phyloP scores from a whole-genome alignment of 1,139 yeast species.

The Sugiyamaella pinicola region DNA sequence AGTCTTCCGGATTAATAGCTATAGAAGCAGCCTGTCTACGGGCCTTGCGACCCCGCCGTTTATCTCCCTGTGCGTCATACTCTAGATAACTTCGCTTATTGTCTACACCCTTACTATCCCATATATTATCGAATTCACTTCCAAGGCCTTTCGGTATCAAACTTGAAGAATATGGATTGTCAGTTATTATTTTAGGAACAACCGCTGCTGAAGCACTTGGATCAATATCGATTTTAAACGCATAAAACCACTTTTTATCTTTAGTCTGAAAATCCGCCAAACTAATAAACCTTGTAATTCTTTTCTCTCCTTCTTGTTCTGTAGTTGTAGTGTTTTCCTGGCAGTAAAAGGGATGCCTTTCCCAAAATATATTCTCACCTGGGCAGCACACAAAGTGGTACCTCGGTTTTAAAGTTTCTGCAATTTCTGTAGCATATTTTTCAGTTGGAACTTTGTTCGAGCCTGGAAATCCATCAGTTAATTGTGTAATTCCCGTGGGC shows the following conservation, averaged over 20 bases:
- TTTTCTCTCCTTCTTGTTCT: conserved; percentile 18
- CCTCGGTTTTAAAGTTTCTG: conserved; percentile 26
- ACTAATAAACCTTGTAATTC: conserved; percentile 33
- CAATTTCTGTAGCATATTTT: conserved; percentile 17
- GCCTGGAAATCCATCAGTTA: conserved; percentile 20
- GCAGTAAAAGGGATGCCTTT: conserved; percentile 34
- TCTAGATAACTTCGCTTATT: not conserved
- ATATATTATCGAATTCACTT: conserved; percentile 6
- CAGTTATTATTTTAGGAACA: not conserved
- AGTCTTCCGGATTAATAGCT: conserved; percentile 36
- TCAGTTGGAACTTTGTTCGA: conserved; percentile 11
- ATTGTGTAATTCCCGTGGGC: conserved; percentile 27
- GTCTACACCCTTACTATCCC: conserved; percentile 11
- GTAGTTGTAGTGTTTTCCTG: conserved; percentile 4
- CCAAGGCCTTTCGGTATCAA: conserved; percentile 6
- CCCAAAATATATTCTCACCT: conserved; percentile 29
- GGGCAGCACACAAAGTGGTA: conserved; percentile 30
- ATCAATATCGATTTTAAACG: conserved; percentile 30
- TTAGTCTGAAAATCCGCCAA: conserved; percentile 31
- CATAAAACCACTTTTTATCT: conserved; percentile 35
- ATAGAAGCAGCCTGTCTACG: conserved; percentile 2
- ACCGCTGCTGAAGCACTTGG: not conserved
- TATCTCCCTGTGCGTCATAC: not conserved
- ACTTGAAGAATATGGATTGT: conserved; percentile 1
- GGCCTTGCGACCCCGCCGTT: conserved; percentile 11